These are phyloP conservation scores for Lipomyces lipofer DNA, from an alignment of 805 yeast genomes.

Conservation along the genomic window DNA sequence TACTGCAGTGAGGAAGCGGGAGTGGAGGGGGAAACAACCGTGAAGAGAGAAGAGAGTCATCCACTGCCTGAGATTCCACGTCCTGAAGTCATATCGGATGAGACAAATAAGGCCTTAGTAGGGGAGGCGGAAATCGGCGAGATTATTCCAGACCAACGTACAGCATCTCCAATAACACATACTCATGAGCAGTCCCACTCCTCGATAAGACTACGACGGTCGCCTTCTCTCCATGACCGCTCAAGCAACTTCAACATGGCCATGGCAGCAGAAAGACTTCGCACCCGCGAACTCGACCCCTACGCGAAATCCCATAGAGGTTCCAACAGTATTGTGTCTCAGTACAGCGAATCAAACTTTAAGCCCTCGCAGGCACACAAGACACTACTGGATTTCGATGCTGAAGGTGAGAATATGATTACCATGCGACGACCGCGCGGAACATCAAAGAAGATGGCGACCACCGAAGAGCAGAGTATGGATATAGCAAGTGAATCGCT, in stretches of 20 bases:
- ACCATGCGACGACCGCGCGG: not conserved
- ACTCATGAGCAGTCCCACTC: too few species aligned
- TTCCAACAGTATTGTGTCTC: conserved; percentile 10
- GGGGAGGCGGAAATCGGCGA: too few species aligned
- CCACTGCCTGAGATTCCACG: too few species aligned
- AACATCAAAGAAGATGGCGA: not conserved
- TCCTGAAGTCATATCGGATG: too few species aligned
- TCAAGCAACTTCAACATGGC: conserved; percentile 16
- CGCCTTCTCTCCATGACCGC: conserved; percentile 5
- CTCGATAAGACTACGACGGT: not conserved
- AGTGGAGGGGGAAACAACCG: not conserved
- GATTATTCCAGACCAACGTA: too few species aligned
- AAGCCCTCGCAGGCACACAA: conserved; percentile 13
- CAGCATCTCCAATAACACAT: not conserved
- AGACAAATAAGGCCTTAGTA: too few species aligned
- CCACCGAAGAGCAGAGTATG: not conserved
- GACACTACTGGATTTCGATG: not conserved
- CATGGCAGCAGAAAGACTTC: conserved; percentile 14
- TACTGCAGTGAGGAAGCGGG: too few species aligned
- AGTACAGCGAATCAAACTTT: conserved; percentile 16
- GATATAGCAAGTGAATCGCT: too few species aligned
- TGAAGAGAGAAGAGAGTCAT: too few species aligned
- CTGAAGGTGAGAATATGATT: not conserved
- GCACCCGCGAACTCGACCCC: conserved; percentile 11
- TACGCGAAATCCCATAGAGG: conserved; percentile 11